Conservation (phyloP, 176 grass and related monocot species). For the Oryza glaberrima region DNA sequence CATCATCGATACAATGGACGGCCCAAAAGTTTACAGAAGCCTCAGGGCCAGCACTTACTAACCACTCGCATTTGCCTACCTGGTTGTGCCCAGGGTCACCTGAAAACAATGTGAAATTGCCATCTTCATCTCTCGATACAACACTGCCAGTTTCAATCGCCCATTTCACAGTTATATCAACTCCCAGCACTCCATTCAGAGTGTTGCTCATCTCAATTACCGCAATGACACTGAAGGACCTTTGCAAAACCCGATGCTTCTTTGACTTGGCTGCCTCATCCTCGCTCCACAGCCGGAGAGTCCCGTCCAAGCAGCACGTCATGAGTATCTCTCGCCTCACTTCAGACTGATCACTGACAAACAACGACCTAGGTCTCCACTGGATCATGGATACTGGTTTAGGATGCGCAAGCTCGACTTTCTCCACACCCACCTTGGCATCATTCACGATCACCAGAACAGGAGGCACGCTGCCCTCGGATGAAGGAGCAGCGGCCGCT, state of each 20-base stretch:
- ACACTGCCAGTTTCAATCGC: conserved; percentile 59
- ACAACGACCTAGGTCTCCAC: conserved; percentile 61
- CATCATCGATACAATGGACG: conserved; percentile 86
- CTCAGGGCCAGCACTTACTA: conserved; percentile 67
- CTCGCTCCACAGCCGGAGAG: conserved; percentile 81
- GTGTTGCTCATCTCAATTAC: conserved; percentile 75
- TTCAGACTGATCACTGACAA: conserved; percentile 32
- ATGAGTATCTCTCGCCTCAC: conserved; percentile 71
- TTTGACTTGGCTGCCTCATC: conserved; percentile 52
- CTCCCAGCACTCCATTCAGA: conserved; percentile 76
- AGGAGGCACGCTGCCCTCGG: conserved; percentile 38
- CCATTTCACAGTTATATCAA: conserved; percentile 79
- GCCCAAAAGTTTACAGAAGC: conserved; percentile 73
- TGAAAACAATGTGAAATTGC: conserved; percentile 62
- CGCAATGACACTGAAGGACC: conserved; percentile 74
- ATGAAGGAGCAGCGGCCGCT: conserved; percentile 38
- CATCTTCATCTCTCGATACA: conserved; percentile 52
- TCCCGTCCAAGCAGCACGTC: conserved; percentile 85
- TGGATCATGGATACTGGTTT: conserved; percentile 82
- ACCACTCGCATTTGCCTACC: conserved; percentile 89
- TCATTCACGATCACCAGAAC: conserved; percentile 79
- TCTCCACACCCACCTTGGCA: conserved; percentile 54
- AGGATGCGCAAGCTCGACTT: conserved; percentile 69
- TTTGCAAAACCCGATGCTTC: conserved; percentile 45
- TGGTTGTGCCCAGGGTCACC: conserved; percentile 39